Percentiles rank a stretch among this genome's conserved stretches.
These are phyloP conservation scores for Microcyclospora pomicola DNA, from an alignment of 2,329 filamentous ascomycete genomes.

Conservation along the genomic window DNA sequence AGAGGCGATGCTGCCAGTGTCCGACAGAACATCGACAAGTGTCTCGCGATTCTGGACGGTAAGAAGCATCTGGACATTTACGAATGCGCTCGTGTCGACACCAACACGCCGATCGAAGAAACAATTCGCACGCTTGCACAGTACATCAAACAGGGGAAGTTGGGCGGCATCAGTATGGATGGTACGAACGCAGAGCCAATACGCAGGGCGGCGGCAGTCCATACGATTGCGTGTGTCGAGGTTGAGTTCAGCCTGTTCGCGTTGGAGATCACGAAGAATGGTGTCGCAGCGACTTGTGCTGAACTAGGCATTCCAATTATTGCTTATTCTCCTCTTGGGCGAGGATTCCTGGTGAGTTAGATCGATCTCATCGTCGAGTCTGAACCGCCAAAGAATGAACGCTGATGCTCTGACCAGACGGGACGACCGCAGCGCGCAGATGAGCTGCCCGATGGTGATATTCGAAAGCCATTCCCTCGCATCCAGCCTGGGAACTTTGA, in stretches of 20 bases:
- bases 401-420: too few species aligned
- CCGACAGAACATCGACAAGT: conserved; percentile 37
- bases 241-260: conserved; percentile 39
- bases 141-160: conserved; percentile 38
- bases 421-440: conserved; percentile 12
- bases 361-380: conserved; percentile 23
- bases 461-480: conserved; percentile 36
- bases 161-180: conserved; percentile 38
- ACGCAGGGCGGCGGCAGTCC: conserved; percentile 27
- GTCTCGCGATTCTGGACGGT: conserved; percentile 25
- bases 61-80: conserved; percentile 51
- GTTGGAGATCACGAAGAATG: conserved; percentile 3
- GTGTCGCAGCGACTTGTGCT: neutral
- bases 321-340: conserved; percentile 56
- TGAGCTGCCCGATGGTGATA: conserved; percentile 41
- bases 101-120: conserved; percentile 30
- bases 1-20: conserved; percentile 31
- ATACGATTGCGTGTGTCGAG: conserved; percentile 38
- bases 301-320: conserved; percentile 48
- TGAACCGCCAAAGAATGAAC: too few species aligned
- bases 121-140: conserved; percentile 34
- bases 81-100: conserved; percentile 44
- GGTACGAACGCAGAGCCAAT: conserved; percentile 38
- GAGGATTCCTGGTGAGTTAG: conserved; percentile 40
- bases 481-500: conserved; percentile 52